Evolutionary conservation across 1,139 yeast genomes (phyloP), one percentile per base, ranked within the genome.

Genomic region (Starmera stellimalicola): DNA sequence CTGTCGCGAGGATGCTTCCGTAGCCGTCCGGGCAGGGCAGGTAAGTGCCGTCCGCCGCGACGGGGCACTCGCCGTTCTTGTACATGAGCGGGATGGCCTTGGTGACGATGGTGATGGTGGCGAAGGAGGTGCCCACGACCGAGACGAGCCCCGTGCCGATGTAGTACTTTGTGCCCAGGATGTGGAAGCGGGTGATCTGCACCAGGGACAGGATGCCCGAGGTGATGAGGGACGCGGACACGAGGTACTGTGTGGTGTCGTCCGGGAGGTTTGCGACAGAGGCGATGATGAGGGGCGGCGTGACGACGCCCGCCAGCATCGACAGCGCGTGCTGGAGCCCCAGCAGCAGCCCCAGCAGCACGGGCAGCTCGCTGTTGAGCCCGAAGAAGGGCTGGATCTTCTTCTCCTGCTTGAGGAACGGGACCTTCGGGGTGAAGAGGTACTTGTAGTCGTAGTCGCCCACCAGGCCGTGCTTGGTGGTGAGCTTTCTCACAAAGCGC

Each of bases 311-410:
- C 9, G 94, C 95, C 59, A 87, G 62, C 94, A 85, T 83, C 27
- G 95, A 78, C 43, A 87, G 59, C 1, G 94, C 64, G 52, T 87
- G 96, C 59, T 85, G 95, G 42, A 87, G 68, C 12, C 96, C 95
- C 30, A 85, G 67, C 6, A 85, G 43, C 35, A 81, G 58, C 1
- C 94, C 94, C 34, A 85, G 62, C 11, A 81, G 51, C 14, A 84
- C 48, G 0, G 96, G 96, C 75, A 87, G 77, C 5, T 77, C 81
- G 30, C 79, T 73, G 51, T 84, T 62, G 27, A 85, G 60, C 1
- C 91, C 87, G 50, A 85, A 85, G 55, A 85, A 85, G 10, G 94
- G 94, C 49, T 83, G 77, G 28, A 63, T 57, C 34, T 62, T 64
- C 33, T 63, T 28, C 3, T 28, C 28, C 8, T 33, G 31, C 26